Conservation (phyloP, 768 basidiomycete genomes). For the Suillus brevipes region DNA sequence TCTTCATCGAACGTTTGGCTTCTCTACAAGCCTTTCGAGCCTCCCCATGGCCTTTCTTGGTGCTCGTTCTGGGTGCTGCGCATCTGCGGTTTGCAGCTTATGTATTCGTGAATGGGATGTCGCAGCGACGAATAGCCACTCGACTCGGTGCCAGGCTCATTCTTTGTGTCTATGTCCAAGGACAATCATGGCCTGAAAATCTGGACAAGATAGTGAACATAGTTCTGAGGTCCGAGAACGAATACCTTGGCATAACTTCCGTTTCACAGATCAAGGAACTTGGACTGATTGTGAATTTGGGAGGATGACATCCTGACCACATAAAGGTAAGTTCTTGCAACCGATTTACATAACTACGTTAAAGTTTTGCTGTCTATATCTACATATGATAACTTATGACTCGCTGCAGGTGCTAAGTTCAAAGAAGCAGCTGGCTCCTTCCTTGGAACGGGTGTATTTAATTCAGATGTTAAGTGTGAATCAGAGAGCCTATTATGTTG, state of each 20-base stretch:
- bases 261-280: slow-evolving; percentile 16
- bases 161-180: slow-evolving; percentile 30
- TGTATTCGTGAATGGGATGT: slow-evolving; percentile 8
- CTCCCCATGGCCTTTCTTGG: slow-evolving; percentile 2
- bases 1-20: slow-evolving; percentile 14
- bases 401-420: slow-evolving; percentile 33
- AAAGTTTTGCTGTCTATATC: slow-evolving; percentile 39
- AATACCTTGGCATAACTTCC: slow-evolving; percentile 35
- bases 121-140: slow-evolving; percentile 20
- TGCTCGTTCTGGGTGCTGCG: slow-evolving; percentile 7
- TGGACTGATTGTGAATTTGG: slow-evolving; percentile 44
- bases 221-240: slow-evolving; percentile 20
- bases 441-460: slow-evolving; percentile 57
- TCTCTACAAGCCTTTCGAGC: slow-evolving; percentile 13
- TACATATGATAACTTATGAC: background rate
- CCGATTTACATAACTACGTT: slow-evolving; percentile 42
- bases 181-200: slow-evolving; percentile 31
- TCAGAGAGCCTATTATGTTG: background rate
- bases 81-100: slow-evolving; percentile 5
- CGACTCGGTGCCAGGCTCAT: slow-evolving; percentile 25
- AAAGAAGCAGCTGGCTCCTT: slow-evolving; percentile 31
- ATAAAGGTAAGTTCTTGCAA: slow-evolving; percentile 43
- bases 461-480: slow-evolving; percentile 43
- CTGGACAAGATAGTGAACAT: slow-evolving; percentile 31
- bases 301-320: slow-evolving; percentile 52